phyloP scores from a whole-genome alignment of 177 flowering plant genomes.

The Vitis hybrid region DNA sequence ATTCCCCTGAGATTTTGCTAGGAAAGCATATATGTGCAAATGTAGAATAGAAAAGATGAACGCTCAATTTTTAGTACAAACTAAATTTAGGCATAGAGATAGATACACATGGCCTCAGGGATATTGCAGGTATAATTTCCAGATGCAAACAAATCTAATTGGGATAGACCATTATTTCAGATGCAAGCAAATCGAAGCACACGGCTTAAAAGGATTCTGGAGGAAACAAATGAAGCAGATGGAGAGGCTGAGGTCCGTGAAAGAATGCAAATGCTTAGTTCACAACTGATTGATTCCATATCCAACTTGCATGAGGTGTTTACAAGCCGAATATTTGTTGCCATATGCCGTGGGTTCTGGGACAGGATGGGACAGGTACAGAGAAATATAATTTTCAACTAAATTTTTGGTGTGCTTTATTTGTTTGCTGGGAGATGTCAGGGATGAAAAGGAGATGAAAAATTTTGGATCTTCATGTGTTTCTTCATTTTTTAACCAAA shows the following conservation, averaged over 20 bases:
- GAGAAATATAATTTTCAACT: not conserved
- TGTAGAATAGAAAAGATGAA: not conserved
- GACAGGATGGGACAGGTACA: slow-evolving; percentile 93
- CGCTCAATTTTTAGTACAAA: not conserved
- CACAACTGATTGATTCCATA: slow-evolving; percentile 66
- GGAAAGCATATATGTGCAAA: too few relatives aligned
- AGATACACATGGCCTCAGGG: not conserved
- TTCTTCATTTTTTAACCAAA: too few relatives aligned
- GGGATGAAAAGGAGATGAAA: too few relatives aligned
- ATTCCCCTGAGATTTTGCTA: too few relatives aligned
- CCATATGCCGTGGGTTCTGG: slow-evolving; percentile 85
- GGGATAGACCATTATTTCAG: slow-evolving; percentile 32
- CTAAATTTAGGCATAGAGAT: not conserved
- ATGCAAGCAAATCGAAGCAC: slow-evolving; percentile 65
- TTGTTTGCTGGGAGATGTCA: too few relatives aligned
- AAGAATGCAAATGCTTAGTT: slow-evolving; percentile 69
- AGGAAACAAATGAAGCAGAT: slow-evolving; percentile 83
- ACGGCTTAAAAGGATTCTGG: slow-evolving; percentile 71
- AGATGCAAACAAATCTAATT: too few relatives aligned
- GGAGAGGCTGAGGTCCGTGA: slow-evolving; percentile 88
- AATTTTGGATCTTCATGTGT: too few relatives aligned
- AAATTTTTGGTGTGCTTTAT: too few relatives aligned
- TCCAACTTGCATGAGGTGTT: slow-evolving; percentile 80
- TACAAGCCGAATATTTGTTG: slow-evolving; percentile 62
- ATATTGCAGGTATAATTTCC: not conserved